Conservation (phyloP, 345 rosid species). For the Schrenkiella parvula region DNA sequence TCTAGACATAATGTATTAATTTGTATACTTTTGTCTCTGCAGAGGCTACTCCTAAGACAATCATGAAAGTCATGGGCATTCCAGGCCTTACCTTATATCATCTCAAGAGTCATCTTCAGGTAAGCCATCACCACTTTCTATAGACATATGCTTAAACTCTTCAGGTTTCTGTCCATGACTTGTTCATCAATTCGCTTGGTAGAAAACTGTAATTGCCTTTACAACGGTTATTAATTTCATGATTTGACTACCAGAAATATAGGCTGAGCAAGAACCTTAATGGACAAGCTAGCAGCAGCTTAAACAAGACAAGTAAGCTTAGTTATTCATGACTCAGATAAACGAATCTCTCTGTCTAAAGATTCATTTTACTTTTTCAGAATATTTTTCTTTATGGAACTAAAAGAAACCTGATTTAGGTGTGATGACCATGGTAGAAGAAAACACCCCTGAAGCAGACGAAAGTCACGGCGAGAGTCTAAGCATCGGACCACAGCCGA, state of each 20-base stretch:
- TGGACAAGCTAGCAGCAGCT: conserved; percentile 60
- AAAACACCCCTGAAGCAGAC: conserved; percentile 54
- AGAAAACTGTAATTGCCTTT: not conserved
- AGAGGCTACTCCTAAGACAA: conserved; percentile 96
- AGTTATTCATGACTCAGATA: not conserved
- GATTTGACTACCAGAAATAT: conserved; percentile 57
- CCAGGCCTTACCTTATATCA: conserved; percentile 92
- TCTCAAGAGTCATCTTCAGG: conserved; percentile 95
- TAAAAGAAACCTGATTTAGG: conserved; percentile 34
- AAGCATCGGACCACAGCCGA: conserved; percentile 59
- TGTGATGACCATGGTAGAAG: conserved; percentile 42
- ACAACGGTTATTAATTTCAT: conserved; percentile 8
- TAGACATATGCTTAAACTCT: not conserved
- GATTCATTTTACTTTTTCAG: not conserved
- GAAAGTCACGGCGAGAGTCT: conserved; percentile 48
- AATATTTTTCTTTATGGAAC: not conserved
- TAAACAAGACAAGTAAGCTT: conserved; percentile 59
- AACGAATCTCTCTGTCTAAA: not conserved
- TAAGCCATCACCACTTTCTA: conserved; percentile 30
- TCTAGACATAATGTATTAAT: conserved; percentile 2
- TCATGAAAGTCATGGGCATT: conserved; percentile 90
- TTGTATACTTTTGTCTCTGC: conserved; percentile 27
- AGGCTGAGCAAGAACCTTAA: conserved; percentile 85
- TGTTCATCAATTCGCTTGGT: not conserved
- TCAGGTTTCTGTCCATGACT: not conserved